Conservation (phyloP, 225 moss, liverwort and hornwort species). For the Marchantia polymorpha region DNA sequence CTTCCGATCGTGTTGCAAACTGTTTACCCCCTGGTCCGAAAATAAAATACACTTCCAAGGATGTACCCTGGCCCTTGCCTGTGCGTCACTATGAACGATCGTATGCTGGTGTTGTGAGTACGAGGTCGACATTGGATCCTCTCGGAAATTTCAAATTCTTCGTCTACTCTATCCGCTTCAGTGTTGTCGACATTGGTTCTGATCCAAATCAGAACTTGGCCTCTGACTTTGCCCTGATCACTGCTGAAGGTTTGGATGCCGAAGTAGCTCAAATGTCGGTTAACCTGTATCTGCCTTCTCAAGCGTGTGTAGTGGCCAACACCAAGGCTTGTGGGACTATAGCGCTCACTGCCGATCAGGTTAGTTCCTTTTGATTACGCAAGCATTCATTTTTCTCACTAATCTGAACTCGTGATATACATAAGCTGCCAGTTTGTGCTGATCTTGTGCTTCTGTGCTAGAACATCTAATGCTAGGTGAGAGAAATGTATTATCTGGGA, state of each 20-base stretch:
- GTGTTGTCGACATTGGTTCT: slow-evolving; percentile 22
- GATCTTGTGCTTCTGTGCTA: too few relatives aligned
- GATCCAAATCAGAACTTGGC: slow-evolving; percentile 34
- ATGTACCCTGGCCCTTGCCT: slow-evolving; percentile 37
- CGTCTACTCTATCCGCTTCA: slow-evolving; percentile 28
- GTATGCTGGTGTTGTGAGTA: slow-evolving; percentile 27
- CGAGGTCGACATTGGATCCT: slow-evolving; percentile 21
- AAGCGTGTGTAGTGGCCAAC: slow-evolving; percentile 23
- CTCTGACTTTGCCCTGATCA: slow-evolving; percentile 40
- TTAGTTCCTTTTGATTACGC: neutral
- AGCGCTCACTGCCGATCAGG: slow-evolving; percentile 33
- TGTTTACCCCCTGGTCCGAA: slow-evolving; percentile 18
- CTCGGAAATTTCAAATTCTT: slow-evolving; percentile 24
- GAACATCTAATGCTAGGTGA: too few relatives aligned
- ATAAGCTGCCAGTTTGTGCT: too few relatives aligned
- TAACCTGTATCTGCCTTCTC: slow-evolving; percentile 34
- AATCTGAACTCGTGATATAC: too few relatives aligned
- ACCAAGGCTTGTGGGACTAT: slow-evolving; percentile 21
- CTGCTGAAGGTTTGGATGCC: slow-evolving; percentile 24
- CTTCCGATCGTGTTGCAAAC: slow-evolving; percentile 5
- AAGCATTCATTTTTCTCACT: too few relatives aligned
- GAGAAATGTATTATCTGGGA: too few relatives aligned
- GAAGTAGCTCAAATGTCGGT: slow-evolving; percentile 40
- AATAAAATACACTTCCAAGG: neutral
- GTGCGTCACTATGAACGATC: slow-evolving; percentile 35